A percentile compares a stretch with the other conserved stretches of the same genome.
Evolutionary conservation across 116 monocot genomes (phyloP).

Genomic region (Thalassia testudinum): DNA sequence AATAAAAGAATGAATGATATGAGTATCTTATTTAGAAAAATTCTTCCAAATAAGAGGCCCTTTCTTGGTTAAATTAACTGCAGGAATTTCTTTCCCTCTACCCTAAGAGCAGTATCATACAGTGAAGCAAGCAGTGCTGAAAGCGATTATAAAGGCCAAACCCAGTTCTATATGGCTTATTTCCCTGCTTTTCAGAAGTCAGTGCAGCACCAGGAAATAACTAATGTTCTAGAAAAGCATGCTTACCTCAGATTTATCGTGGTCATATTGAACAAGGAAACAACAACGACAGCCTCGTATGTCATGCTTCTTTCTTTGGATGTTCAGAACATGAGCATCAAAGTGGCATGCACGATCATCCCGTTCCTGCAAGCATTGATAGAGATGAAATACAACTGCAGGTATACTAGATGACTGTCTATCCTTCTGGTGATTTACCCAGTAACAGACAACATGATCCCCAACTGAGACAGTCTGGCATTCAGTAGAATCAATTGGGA

Average conservation of each 20-base stretch:
- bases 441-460: constrained; percentile 59
- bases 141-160: too few species aligned
- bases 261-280: constrained; percentile 47
- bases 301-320: constrained; percentile 59
- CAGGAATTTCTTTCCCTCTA: too few species aligned
- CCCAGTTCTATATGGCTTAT: too few species aligned
- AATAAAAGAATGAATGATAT: too few species aligned
- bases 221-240: too few species aligned
- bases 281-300: constrained; percentile 73
- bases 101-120: too few species aligned
- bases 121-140: too few species aligned
- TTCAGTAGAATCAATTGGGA: constrained; percentile 55
- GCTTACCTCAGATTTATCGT: constrained; percentile 38
- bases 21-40: too few species aligned
- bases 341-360: constrained; percentile 36
- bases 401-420: neutral
- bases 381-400: neutral
- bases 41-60: too few species aligned
- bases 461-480: constrained; percentile 46
- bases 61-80: too few species aligned
- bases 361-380: constrained; percentile 27
- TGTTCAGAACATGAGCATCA: constrained; percentile 55
- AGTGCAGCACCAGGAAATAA: too few species aligned
- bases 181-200: too few species aligned
- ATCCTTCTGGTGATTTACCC: constrained; percentile 18